phyloP scores from a whole-genome alignment of 2,329 filamentous ascomycete genomes.

The Acephala macrosclerotiorum region DNA sequence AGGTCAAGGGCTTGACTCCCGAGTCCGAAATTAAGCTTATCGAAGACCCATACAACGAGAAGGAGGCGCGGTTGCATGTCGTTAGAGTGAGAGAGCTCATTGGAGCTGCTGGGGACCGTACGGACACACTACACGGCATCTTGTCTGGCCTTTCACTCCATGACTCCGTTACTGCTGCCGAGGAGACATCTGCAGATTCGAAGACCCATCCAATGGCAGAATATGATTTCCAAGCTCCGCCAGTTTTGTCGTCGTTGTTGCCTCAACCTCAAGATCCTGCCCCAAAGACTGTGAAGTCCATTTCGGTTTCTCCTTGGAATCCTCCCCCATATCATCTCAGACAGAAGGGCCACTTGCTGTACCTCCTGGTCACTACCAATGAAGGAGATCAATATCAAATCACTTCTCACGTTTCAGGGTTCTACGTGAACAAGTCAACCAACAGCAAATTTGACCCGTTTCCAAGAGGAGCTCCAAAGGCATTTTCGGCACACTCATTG shows the following conservation, averaged over 20 bases:
- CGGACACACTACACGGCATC: conserved; percentile 86
- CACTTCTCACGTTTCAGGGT: conserved; percentile 91
- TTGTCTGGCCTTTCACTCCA: conserved; percentile 86
- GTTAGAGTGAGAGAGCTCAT: conserved; percentile 91
- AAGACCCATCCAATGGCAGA: conserved; percentile 66
- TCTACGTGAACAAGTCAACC: conserved; percentile 96
- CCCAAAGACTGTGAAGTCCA: conserved; percentile 89
- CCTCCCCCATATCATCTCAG: conserved; percentile 91
- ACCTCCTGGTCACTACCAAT: conserved; percentile 86
- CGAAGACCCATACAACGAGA: conserved; percentile 97
- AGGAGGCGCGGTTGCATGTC: conserved; percentile 94
- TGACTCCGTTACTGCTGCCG: conserved; percentile 67
- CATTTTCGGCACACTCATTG: conserved; percentile 82
- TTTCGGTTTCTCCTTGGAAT: conserved; percentile 94
- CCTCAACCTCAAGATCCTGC: conserved; percentile 70
- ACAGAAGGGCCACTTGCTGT: conserved; percentile 91
- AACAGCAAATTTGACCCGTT: conserved; percentile 95
- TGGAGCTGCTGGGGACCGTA: conserved; percentile 87
- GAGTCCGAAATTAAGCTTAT: conserved; percentile 83
- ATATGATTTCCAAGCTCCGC: conserved; percentile 79
- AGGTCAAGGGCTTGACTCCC: conserved; percentile 79
- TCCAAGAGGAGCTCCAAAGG: conserved; percentile 81
- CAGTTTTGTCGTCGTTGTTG: conserved; percentile 74
- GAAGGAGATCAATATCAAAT: conserved; percentile 96
- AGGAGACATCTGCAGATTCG: conserved; percentile 45